Percentiles rank a stretch among this genome's conserved stretches.
These are phyloP conservation scores for Hericium erinaceus DNA, from an alignment of 768 basidiomycete genomes.

Conservation along the genomic window DNA sequence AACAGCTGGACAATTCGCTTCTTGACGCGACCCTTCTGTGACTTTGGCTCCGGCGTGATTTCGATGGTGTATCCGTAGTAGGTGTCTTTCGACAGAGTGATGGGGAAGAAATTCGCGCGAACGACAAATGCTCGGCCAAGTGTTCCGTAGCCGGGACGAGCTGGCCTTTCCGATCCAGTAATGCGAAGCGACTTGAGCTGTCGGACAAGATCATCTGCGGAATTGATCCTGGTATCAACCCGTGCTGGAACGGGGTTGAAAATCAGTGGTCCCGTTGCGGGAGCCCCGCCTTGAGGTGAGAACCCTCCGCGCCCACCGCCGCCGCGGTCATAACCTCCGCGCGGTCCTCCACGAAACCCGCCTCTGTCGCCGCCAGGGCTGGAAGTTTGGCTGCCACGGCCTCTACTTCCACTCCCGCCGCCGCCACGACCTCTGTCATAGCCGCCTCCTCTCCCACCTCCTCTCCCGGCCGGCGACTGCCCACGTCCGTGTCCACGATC, in stretches of 20 bases:
- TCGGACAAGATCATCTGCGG: background rate
- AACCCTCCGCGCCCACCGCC: conserved; percentile 7
- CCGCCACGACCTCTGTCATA: background rate
- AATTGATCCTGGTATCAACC: background rate
- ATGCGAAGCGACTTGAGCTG: background rate
- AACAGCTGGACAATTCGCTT: conserved; percentile 46
- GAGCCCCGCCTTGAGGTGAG: conserved; percentile 14
- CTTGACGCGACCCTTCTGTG: conserved; percentile 31
- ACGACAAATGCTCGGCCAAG: conserved; percentile 32
- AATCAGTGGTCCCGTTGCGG: background rate
- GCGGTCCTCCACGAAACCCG: conserved; percentile 1
- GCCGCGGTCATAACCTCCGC: conserved; percentile 9
- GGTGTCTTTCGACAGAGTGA: conserved; percentile 36
- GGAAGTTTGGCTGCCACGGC: background rate
- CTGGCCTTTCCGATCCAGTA: conserved; percentile 9
- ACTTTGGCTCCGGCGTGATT: conserved; percentile 37
- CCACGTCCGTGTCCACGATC: background rate
- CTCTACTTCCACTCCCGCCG: background rate
- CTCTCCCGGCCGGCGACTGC: background rate
- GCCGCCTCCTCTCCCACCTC: background rate
- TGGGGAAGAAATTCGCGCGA: conserved; percentile 55
- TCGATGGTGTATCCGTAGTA: conserved; percentile 50
- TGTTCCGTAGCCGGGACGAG: conserved; percentile 15
- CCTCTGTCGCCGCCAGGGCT: conserved; percentile 11
- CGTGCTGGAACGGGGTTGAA: background rate